Base-by-base conservation (phyloP, 192 early-diverging fungal genomes). In the Nowakowskiella sp. region DNA sequence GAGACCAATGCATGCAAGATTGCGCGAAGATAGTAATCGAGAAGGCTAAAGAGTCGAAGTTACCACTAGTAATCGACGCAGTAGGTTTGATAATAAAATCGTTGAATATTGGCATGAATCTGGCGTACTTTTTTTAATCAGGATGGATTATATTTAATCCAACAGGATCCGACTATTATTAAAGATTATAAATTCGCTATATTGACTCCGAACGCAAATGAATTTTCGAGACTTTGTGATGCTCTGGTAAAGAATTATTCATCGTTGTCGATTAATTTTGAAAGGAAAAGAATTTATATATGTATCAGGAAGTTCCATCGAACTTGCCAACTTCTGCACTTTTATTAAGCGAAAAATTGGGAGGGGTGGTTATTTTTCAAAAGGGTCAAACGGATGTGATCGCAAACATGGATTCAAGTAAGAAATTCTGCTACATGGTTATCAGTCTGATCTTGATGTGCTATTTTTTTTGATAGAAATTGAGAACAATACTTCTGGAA, bases 31-130 rank as follows among this genome's bases (percentile, higher is more conserved):
- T 64, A 9, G 76, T 90, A 7, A 82, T 99, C n/a, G 24, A 58
- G 28, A 68, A 73, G n/a, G 86, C 88, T 0, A 72, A 74, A 33
- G 61, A 80, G 51, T 49, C 65, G 13, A 30, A 68, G 0, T 65
- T 90, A 58, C 78, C 86, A 0, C 65, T 99, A 19, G 88, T 99
- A 0, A 63, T 99, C 42, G 96, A 99, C 69, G 96, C 96, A 21
- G 85, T 88, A 67, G 61, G 67, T 65, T 3, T 49, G 1, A 26
- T 1, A 50, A 31, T 19, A 6, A 1, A 7, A 28, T 4, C 26
- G 42, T 29, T 9, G 21, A 31, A 22, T 9, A 1, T 51, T 7
- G 22, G 6, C 44, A 21, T 26, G 8, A 28, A n/a, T 34, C 6
- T 10, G 25, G 34, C 34, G 24, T 23, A 42, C 8, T 54, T 24